Evolutionary conservation across 768 basidiomycete species (phyloP), one percentile per base, ranked within the genome.

Genomic region (Filobasidium wieringae): DNA sequence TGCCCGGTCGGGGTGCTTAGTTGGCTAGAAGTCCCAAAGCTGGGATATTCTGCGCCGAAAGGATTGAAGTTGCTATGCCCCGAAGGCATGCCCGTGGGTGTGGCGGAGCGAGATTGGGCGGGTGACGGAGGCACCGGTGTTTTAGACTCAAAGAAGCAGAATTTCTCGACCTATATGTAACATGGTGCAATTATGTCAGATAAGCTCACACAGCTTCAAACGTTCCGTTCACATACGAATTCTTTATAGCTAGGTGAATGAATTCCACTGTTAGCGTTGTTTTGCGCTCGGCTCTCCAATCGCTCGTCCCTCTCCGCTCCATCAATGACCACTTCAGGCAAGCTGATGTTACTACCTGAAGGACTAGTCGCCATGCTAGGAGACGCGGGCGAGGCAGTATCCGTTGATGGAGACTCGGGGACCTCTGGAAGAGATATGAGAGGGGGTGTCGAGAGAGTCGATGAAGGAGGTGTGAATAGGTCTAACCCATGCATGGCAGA

Each of bases 71-170:
- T 50, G 24, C 47, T 37, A n/a, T 27, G 34, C 12, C 15, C 32
- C 12, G 32, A 32, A 36, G 19, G 19, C 34, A 57, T 50, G 5
- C 57, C 57, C 4, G 51, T 51, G 19, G 57, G 57, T n/a, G 57
- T 58, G 7, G 51, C 34, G 7, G 43, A 58, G 2, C 57, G 49
- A 14, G 58, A 53, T 24, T 59, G 52, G 1, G 50, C 52, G 12
- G 68, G 65, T 2, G 70, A 67, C 58, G 63, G 63, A 11, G 60
- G 30, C 11, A 68, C 64, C 7, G 70, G 64, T 22, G 47, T 43
- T 24, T 32, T 27, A 15, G 57, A 51, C 47, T 69, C 69, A 66
- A 70, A 73, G 62, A 73, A 73, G 59, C 72, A 73, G 60, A 69
- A 73, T 33, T 64, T 65, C 30, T 69, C 66, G 19, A 73, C 61